These are phyloP conservation scores for Fennellomyces sp. DNA, from an alignment of 371 early-diverging fungal species.

Conservation along the genomic window DNA sequence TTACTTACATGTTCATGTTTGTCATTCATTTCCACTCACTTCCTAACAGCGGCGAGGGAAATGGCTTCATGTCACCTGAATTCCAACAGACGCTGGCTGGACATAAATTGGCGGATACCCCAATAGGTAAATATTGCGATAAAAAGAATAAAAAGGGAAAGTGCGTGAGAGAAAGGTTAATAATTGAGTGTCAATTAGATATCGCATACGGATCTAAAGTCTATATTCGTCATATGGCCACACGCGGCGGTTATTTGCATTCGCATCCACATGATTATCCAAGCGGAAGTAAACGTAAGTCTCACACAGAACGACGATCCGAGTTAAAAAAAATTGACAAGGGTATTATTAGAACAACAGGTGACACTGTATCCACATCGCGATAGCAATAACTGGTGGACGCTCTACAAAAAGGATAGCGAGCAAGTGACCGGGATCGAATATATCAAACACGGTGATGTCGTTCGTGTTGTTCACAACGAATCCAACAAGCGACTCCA, in stretches of 20 bases:
- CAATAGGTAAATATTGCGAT: conserved; percentile 33
- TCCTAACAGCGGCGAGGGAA: conserved; percentile 89
- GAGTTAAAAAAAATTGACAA: neutral
- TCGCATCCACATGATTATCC: conserved; percentile 90
- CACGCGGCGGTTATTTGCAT: conserved; percentile 85
- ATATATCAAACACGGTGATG: conserved; percentile 68
- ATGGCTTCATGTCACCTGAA: conserved; percentile 91
- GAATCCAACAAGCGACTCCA: conserved; percentile 72
- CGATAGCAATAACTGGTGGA: conserved; percentile 91
- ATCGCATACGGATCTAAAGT: conserved; percentile 84
- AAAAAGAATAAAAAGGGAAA: neutral
- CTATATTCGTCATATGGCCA: conserved; percentile 78
- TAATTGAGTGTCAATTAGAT: conserved; percentile 38
- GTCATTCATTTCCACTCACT: conserved; percentile 87
- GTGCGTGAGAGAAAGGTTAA: neutral
- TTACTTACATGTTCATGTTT: conserved; percentile 88
- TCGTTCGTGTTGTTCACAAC: conserved; percentile 78
- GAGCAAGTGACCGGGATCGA: conserved; percentile 38
- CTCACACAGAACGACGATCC: too few species aligned
- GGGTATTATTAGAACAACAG: conserved; percentile 80
- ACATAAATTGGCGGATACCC: conserved; percentile 64
- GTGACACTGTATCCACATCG: conserved; percentile 92
- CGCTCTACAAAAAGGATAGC: conserved; percentile 61
- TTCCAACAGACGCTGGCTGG: conserved; percentile 92
- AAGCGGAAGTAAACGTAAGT: conserved; percentile 78